Base-by-base conservation (phyloP, 306 rosid genomes). In the Chamaecrista fasciculata region DNA sequence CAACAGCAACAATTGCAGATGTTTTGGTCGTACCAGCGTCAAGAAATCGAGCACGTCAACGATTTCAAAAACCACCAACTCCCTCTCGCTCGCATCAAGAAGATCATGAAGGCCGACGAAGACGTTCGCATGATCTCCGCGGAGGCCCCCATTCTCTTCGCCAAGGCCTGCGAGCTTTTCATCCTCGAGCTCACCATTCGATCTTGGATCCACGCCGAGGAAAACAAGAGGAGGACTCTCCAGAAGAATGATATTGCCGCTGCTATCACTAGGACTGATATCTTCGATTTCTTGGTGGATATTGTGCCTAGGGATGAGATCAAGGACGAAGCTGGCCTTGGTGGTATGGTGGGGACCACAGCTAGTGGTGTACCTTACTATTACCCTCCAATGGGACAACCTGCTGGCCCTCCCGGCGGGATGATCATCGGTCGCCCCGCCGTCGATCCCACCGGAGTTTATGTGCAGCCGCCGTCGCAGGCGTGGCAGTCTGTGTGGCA, bases 41-140 rank as follows among this genome's bases (percentile, higher is more conserved):
- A 88, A 46, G 99, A 94, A 72, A 94, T 94, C 77, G 97, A 94
- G 51, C 92, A 85, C 55, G 99, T 82, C 44, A 94, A 88, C 72
- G 99, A 95, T 69, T 95, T 95, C 77, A 95, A 95, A 84, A 95
- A 95, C 87, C 99, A 95, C 79, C 99, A 94, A 79, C 99, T 94
- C 12, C 99, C 99, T 1, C 46, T 94, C 0, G 99, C 99, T 0
- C 96, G 99, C 79, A 94, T 94, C 85, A 94, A 94, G 91, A 94
- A 94, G 91, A 94, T 94, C 81, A 94, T 94, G 98, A 94, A 94
- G 71, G 98, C 98, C 61, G 98, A 94, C 33, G 98, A 94, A 76
- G 98, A 94, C 58, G 98, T 94, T 2, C 96, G 98, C 67, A 94
- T 94, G 98, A 94, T 94, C 78, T 94, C 98, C 1, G 97, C 98